These are phyloP conservation scores for Hericium erinaceus DNA, from an alignment of 768 basidiomycete genomes.

Conservation along the genomic window DNA sequence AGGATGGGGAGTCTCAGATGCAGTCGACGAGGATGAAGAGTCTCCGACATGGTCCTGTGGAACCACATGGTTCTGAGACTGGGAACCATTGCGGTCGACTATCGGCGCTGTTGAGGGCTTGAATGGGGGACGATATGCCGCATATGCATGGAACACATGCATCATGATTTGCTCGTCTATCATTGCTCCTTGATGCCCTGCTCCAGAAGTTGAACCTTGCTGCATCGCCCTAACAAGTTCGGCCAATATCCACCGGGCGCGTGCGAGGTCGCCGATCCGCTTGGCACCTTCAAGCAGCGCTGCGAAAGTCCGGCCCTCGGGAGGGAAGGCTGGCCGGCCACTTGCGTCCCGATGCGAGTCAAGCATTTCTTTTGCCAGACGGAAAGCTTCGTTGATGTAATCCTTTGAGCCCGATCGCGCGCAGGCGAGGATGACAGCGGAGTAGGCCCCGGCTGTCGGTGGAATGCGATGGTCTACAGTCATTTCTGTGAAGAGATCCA, in stretches of 20 bases:
- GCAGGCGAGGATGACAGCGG: constrained; percentile 76
- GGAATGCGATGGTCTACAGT: constrained; percentile 53
- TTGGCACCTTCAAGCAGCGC: constrained; percentile 89
- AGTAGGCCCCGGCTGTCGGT: constrained; percentile 66
- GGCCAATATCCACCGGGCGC: constrained; percentile 84
- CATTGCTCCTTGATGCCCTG: constrained; percentile 25
- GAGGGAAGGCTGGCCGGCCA: constrained; percentile 45
- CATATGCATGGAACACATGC: constrained; percentile 83
- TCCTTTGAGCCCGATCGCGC: constrained; percentile 50
- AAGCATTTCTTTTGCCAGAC: constrained; percentile 81
- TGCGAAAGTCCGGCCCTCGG: constrained; percentile 61
- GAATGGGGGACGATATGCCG: constrained; percentile 69
- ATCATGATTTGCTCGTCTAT: constrained; percentile 66
- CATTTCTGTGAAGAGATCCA: constrained; percentile 94
- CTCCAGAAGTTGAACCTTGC: constrained; percentile 13
- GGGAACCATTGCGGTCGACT: constrained; percentile 17
- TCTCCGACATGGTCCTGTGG: neutral
- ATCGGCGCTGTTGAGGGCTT: constrained; percentile 39
- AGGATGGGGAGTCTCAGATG: neutral
- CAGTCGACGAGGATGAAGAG: neutral
- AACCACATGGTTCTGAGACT: neutral
- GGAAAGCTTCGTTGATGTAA: constrained; percentile 76
- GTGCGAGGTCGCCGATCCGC: constrained; percentile 70
- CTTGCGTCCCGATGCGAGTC: constrained; percentile 62
- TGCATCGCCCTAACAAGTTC: constrained; percentile 51